Evolutionary conservation across 345 rosid genomes (phyloP).

Genomic region (Gossypioides kirkii): DNA sequence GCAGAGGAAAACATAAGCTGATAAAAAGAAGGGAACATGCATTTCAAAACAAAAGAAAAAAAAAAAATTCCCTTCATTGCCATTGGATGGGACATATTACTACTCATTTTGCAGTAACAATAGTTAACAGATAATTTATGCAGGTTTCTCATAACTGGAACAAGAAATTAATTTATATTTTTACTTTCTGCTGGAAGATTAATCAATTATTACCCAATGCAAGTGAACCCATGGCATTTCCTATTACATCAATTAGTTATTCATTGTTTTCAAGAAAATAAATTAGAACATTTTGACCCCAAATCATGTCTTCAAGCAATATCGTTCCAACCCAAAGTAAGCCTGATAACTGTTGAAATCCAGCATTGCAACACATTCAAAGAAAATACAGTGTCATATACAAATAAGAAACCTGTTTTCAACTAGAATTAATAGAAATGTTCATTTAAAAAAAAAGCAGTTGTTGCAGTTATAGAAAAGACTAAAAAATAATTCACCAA

Average conservation of each 20-base stretch:
- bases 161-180: background rate
- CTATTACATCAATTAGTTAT: background rate
- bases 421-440: background rate
- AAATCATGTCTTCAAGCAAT: background rate
- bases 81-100: background rate
- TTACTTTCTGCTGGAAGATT: background rate
- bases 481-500: background rate
- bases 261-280: background rate
- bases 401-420: background rate
- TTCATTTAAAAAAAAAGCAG: background rate
- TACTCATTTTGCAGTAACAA: background rate
- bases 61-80: background rate
- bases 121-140: background rate
- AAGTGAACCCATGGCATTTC: conserved; percentile 5
- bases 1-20: background rate
- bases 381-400: background rate
- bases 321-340: background rate
- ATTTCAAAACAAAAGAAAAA: background rate
- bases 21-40: background rate
- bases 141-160: background rate
- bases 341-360: background rate
- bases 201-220: background rate
- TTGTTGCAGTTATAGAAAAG: background rate
- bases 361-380: background rate
- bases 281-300: conserved; percentile 8